These are phyloP conservation scores for Scheffersomyces segobiensis DNA, from an alignment of 1,139 yeast genomes.

Conservation along the genomic window DNA sequence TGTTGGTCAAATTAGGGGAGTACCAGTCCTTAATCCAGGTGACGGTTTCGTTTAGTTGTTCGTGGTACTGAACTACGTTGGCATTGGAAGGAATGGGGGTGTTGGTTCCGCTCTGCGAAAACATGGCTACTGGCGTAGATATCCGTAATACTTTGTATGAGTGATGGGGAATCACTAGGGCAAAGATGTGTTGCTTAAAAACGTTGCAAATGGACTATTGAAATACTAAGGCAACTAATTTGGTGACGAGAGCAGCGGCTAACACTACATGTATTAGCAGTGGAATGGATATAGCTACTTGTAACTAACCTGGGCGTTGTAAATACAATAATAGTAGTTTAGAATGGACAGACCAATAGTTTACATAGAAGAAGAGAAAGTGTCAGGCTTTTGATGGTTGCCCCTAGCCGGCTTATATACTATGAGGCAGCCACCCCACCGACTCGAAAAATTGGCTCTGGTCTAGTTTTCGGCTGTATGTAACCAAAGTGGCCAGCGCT, in stretches of 20 bases:
- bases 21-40: slow-evolving; percentile 50
- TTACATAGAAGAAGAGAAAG: neutral
- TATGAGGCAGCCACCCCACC: slow-evolving; percentile 1
- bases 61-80: slow-evolving; percentile 13
- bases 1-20: slow-evolving; percentile 25
- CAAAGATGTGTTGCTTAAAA: neutral
- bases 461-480: neutral
- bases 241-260: neutral
- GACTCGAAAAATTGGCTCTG: neutral
- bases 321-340: no score
- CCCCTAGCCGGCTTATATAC: neutral
- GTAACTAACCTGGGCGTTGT: neutral
- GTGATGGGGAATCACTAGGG: neutral
- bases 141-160: neutral
- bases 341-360: neutral
- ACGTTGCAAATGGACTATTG: neutral
- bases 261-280: neutral
- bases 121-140: slow-evolving; percentile 9
- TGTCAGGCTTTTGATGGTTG: neutral
- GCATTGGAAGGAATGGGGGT: slow-evolving; percentile 15
- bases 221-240: neutral
- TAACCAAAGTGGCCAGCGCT: neutral
- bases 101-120: slow-evolving; percentile 20
- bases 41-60: slow-evolving; percentile 26
- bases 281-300: neutral